A percentile compares a stretch with the other conserved stretches of the same genome.
Evolutionary conservation across 768 basidiomycete species (phyloP).

Genomic region (Lyophyllum semitale): DNA sequence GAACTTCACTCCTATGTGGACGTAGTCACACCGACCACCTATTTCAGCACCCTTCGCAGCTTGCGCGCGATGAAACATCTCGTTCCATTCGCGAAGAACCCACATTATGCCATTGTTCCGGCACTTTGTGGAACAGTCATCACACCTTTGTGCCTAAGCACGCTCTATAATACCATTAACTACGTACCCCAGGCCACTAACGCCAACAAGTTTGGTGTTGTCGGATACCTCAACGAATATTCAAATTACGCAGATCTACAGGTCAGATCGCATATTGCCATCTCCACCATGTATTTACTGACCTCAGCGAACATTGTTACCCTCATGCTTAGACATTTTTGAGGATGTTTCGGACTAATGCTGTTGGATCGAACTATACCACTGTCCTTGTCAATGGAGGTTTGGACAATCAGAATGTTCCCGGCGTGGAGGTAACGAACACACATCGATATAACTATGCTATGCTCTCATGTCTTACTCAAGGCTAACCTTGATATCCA

Average conservation of each 20-base stretch:
- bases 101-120: slow-evolving; percentile 39
- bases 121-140: slow-evolving; percentile 44
- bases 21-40: slow-evolving; percentile 64
- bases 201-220: slow-evolving; percentile 58
- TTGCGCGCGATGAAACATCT: slow-evolving; percentile 57
- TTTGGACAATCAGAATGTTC: slow-evolving; percentile 48
- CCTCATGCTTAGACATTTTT: slow-evolving; percentile 49
- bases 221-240: slow-evolving; percentile 58
- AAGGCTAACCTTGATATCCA: slow-evolving; percentile 74
- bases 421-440: slow-evolving; percentile 53
- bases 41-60: slow-evolving; percentile 56
- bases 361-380: slow-evolving; percentile 44
- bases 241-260: slow-evolving; percentile 60
- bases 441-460: background rate
- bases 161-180: slow-evolving; percentile 49
- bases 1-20: slow-evolving; percentile 55
- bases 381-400: slow-evolving; percentile 55
- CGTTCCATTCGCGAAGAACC: slow-evolving; percentile 18
- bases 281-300: slow-evolving; percentile 9
- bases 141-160: slow-evolving; percentile 60
- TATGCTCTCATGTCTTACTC: background rate
- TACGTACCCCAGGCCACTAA: slow-evolving; percentile 47
- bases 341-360: slow-evolving; percentile 47
- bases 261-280: slow-evolving; percentile 24
- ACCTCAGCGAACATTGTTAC: background rate